Percentiles rank a stretch among this genome's conserved stretches.
Conservation (phyloP, 2,329 filamentous ascomycete species). For the Colletotrichum shisoi region DNA sequence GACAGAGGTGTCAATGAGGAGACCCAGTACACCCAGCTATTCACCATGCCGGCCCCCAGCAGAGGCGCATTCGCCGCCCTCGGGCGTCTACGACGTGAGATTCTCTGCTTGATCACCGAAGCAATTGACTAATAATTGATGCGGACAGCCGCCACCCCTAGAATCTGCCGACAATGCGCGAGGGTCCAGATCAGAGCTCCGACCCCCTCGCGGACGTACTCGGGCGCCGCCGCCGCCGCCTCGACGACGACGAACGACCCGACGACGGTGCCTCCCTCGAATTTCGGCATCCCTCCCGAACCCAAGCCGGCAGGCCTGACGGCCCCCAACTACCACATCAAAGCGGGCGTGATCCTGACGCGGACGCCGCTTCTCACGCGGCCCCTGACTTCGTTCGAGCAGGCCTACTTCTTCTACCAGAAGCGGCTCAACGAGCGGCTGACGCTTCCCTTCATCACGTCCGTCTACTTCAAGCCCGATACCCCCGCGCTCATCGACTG, state of each 20-base stretch:
- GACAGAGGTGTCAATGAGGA: constrained; percentile 31
- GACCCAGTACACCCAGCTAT: constrained; percentile 32
- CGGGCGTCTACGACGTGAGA: constrained; percentile 61
- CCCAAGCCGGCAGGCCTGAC: constrained; percentile 39
- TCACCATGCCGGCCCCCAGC: constrained; percentile 64
- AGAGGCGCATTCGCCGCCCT: constrained; percentile 62
- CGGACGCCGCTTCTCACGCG: constrained; percentile 88
- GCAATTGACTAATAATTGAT: constrained; percentile 33
- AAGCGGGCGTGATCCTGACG: constrained; percentile 80
- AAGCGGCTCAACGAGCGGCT: constrained; percentile 94
- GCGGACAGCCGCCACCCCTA: constrained; percentile 45
- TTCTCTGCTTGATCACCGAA: not conserved
- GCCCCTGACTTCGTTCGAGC: constrained; percentile 85
- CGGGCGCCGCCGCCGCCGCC: constrained; percentile 43
- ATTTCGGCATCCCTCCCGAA: constrained; percentile 43
- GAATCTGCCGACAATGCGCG: constrained; percentile 52
- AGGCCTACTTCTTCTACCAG: constrained; percentile 95
- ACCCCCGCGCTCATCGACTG: constrained; percentile 87
- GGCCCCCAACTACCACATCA: constrained; percentile 56
- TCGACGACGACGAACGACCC: constrained; percentile 27
- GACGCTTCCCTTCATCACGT: constrained; percentile 83
- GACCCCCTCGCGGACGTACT: constrained; percentile 48
- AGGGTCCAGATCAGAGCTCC: constrained; percentile 44
- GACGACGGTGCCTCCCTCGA: constrained; percentile 42
- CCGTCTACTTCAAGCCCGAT: constrained; percentile 94